Base-by-base conservation (phyloP, 805 yeast species). In the Teunomyces tritomae region DNA sequence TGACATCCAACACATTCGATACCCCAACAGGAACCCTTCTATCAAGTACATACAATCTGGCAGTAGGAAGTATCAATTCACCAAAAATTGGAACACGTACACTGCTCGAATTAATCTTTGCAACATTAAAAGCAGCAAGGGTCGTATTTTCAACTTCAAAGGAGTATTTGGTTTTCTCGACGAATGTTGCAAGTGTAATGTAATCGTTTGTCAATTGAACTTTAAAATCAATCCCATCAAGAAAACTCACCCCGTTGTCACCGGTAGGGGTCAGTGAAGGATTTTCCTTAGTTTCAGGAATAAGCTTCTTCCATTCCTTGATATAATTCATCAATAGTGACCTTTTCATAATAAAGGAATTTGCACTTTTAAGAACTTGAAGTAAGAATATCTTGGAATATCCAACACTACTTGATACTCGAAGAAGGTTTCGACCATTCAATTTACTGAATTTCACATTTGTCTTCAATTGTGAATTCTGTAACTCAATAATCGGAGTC, bases 1-100 rank as follows among this genome's bases (percentile, higher is more conserved):
- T 72, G 9, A 82, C 58, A 54, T 85, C 76, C 28, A 73, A 39
- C 4, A 73, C 41, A 14, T 67, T 71, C 1, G 78, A 71, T 20
- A 73, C 79, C 58, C 55, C 78, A 52, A 43, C 67, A 41, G 57
- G 74, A 54, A 51, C 74, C 67, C 27, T 71, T 39, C 68, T 57
- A 33, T 74, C 73, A 4, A 74, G 65, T 9, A 74, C 53, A 5
- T 71, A 66, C 10, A 79, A 11, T 39, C 76, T 65, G 0, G 73
- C 63, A 1, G 77, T 67, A 1, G 82, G 80, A 5, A 79, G 48
- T 0, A 40, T 43, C 5, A 79, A 27, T 29, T 67, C 69, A 0
- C 82, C 83, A 49, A 61, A 58, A 2, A 68, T 57, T 1, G 67
- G 70, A 16, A 62, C 67, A 17, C 24, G n/a, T 16, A 30, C 20